Evolutionary conservation across 805 yeast species (phyloP).

Genomic region (Kodamaea fukazawae): DNA sequence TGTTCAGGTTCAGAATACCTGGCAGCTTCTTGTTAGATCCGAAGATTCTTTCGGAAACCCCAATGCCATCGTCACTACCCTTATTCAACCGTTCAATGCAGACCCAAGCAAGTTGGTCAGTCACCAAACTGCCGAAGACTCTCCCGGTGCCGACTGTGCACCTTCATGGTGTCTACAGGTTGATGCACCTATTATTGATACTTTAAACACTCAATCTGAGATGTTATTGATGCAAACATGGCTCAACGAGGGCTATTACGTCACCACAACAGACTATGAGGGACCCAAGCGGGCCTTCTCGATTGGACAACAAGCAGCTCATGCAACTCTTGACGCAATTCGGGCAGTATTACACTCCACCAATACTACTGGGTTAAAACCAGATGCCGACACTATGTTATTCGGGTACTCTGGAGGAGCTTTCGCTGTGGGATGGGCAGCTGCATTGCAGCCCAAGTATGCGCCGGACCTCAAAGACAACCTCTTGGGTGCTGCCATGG

Average conservation of each 20-base stretch:
- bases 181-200: slow-evolving; percentile 13
- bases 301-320: slow-evolving; percentile 32
- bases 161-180: slow-evolving; percentile 19
- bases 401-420: slow-evolving; percentile 43
- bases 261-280: slow-evolving; percentile 34
- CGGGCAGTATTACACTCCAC: slow-evolving; percentile 24
- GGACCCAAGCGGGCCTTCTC: slow-evolving; percentile 32
- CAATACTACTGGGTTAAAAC: slow-evolving; percentile 17
- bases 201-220: slow-evolving; percentile 17
- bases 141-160: slow-evolving; percentile 19
- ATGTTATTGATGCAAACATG: slow-evolving; percentile 13
- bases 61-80: slow-evolving; percentile 21
- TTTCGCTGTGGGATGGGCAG: slow-evolving; percentile 37
- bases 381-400: slow-evolving; percentile 19
- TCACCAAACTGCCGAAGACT: slow-evolving; percentile 22
- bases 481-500: slow-evolving; percentile 32
- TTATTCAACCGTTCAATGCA: slow-evolving; percentile 23
- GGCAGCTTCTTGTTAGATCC: slow-evolving; percentile 25
- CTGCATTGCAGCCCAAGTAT: slow-evolving; percentile 32
- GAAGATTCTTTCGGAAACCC: slow-evolving; percentile 19
- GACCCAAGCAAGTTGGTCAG: slow-evolving; percentile 21
- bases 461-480: slow-evolving; percentile 28
- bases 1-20: slow-evolving; percentile 16
- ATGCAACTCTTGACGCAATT: slow-evolving; percentile 29
- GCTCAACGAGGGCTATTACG: slow-evolving; percentile 30